Base-by-base conservation (phyloP, 768 basidiomycete genomes). In the Boletus tylopilopsis region DNA sequence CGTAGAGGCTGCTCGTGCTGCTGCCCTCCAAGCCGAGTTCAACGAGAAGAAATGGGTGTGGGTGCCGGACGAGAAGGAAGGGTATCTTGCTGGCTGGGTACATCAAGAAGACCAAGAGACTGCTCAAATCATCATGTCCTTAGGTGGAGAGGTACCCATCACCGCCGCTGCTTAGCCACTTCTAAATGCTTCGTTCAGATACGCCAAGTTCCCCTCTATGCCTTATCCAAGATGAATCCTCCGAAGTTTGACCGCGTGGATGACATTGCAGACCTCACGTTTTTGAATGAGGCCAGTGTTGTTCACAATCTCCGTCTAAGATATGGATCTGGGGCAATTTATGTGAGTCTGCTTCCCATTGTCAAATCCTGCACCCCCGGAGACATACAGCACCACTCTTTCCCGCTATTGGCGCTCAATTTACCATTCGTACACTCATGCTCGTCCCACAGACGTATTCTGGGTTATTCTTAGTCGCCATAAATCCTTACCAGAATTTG, bases 21-120 rank as follows among this genome's bases (percentile, higher is more conserved):
- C 92, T 19, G 93, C 91, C 18, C 80, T 86, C n/a, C 90, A 94
- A 65, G 91, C 92, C 10, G 92, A 94, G 68, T 95, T 94, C 70
- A 94, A 93, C 66, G 92, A 93, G 77, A 96, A 94, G 85, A 90
- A 86, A 74, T 95, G 94, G 90, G 93, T 97, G 6, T 98, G 95
- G 95, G 87, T 94, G 22, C 92, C 93, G 3, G 94, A 98, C 68
- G 81, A 86, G 50, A 82, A 80, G 64, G 88, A 94, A 57, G 95
- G 95, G 1, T 98, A 97, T 68, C 80, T 95, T 41, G 87, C 93
- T 38, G 94, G 93, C 49, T 95, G 91, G 91, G 88, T 97, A 22
- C 80, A 90, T 51, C 83, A 80, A 55, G 93, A 94, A 64, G 85
- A 92, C 45, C 85, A 84, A 23, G 90, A 93, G 53, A 70, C 79